Evolutionary conservation across 345 rosid genomes (phyloP), one percentile per base, ranked within the genome.

Genomic region (Euphorbia tirucalli): DNA sequence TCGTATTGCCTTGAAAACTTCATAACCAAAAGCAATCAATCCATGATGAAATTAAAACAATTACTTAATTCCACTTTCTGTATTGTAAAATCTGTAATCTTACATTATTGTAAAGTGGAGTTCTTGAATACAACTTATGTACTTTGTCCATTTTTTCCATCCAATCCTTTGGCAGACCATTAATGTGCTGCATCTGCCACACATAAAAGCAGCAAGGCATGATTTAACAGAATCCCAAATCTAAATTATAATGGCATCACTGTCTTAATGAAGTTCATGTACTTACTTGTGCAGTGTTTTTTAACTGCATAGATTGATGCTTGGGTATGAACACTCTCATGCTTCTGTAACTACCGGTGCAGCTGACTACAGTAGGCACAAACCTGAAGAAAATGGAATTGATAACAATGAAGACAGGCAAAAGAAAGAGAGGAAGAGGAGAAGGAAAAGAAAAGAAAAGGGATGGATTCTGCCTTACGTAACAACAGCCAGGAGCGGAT

Each of bases 291-390:
- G 85, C 70, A 21, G 63, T 70, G 71, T 73, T 88, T 75, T 80
- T 94, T 56, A 85, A 86, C 83, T 81, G 90, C 86, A 88, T 74
- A 19, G 93, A 86, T 67, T 88, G 94, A 68, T 87, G 95, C 85
- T 84, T 91, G 1, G 96, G 96, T 71, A 90, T 74, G 64, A 81
- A 87, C 11, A 79, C 93, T 73, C 74, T 81, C 89, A 94, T 89
- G 65, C 85, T 84, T 79, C 97, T 81, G 79, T 86, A 86, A 74
- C 91, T 90, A 66, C 97, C 97, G 0, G 92, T 87, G 90, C 92
- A 94, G 21, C 96, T 91, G 70, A 90, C 57, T 80, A 94, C 77
- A 10, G 98, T 92, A 16, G 98, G 97, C 74, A 79, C 56, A 75
- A 92, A 92, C 65, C 98, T 93, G 77, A 69, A 52, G 66, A 62